Evolutionary conservation across 2,329 filamentous ascomycete genomes (phyloP), one percentile per base, ranked within the genome.

Genomic region (Nemania sp.): DNA sequence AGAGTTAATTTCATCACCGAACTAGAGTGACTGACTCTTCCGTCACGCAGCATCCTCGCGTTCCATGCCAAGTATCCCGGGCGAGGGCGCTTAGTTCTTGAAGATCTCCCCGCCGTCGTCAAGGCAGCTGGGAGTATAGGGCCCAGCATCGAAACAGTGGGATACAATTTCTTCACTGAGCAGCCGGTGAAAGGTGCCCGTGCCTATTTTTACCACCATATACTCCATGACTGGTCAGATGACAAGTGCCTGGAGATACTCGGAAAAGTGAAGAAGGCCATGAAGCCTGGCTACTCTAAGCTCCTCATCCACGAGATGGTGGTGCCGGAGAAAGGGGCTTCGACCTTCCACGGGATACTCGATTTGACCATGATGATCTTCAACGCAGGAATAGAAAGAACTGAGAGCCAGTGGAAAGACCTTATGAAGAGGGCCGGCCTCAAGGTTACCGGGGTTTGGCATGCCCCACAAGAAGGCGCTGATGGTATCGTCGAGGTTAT

Each of bases 251-350:
- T 60, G 3, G 51, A 56, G 2, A 75, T 77, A 20, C 55, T 77
- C 11, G 59, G 52, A 34, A 63, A 72, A 35, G 60, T 69, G 7
- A 62, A 61, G 2, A 59, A 60, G 39, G 66, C 67, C 9, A 72
- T 75, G 68, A 67, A 57, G 10, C 68, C 62, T 54, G 65, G 72
- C 57, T 73, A 76, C 62, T 75, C 72, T 15, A 76, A 76, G 53
- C 34, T 79, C 5, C 54, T 79, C 48, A 69, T 80, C 32, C 73
- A 76, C 20, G 76, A 79, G 49, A 72, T 72, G 55, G 65, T 77
- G 0, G 61, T 78, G 5, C 73, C 74, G 2, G 73, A 71, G 46
- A 52, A 65, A 7, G 64, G 69, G 0, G 68, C 67, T 5, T 63
- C 69, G 0, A 48, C 59, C 1, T 71, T 60, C 13, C 53, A 60